A percentile compares a stretch with the other conserved stretches of the same genome.
Evolutionary conservation across 257 asterid species (phyloP).

Genomic region (Coffea canephora): DNA sequence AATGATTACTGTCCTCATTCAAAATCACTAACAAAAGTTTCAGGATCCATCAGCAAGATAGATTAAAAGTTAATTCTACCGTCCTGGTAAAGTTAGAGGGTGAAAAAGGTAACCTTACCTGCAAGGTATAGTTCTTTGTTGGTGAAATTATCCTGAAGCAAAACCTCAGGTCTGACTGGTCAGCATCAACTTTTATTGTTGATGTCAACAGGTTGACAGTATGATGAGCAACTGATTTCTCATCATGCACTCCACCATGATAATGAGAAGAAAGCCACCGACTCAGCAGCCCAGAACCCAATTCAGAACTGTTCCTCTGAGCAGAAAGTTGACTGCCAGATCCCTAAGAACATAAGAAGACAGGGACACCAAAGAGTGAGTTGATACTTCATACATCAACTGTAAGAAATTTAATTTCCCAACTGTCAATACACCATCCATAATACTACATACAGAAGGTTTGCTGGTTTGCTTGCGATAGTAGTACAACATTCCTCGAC

Average conservation of each 20-base stretch:
- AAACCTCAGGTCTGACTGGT: slow-evolving; percentile 96
- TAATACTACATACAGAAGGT: slow-evolving; percentile 80
- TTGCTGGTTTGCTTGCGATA: slow-evolving; percentile 96
- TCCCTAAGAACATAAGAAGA: slow-evolving; percentile 47
- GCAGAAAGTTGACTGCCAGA: slow-evolving; percentile 77
- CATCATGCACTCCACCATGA: slow-evolving; percentile 98
- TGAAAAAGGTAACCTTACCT: slow-evolving; percentile 44
- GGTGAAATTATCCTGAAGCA: slow-evolving; percentile 99
- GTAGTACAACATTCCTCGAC: slow-evolving; percentile 98
- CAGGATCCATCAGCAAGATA: not conserved
- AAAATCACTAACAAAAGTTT: slow-evolving; percentile 22
- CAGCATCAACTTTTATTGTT: slow-evolving; percentile 96
- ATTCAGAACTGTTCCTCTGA: slow-evolving; percentile 96
- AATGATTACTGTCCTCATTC: slow-evolving; percentile 21
- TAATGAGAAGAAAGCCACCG: slow-evolving; percentile 98
- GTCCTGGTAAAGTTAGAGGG: not conserved
- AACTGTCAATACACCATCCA: slow-evolving; percentile 5
- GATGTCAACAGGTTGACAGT: slow-evolving; percentile 96
- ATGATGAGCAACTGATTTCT: slow-evolving; percentile 98
- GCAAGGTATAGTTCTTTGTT: slow-evolving; percentile 94
- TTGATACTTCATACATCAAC: slow-evolving; percentile 5
- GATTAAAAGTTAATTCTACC: not conserved
- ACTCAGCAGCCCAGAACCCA: slow-evolving; percentile 95
- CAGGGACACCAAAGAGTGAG: slow-evolving; percentile 9
- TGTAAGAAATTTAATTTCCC: not conserved